Percentiles rank a stretch among this genome's conserved stretches.
Conservation (phyloP, 1,284 basidiomycete species). For the Marasmius fiardii region DNA sequence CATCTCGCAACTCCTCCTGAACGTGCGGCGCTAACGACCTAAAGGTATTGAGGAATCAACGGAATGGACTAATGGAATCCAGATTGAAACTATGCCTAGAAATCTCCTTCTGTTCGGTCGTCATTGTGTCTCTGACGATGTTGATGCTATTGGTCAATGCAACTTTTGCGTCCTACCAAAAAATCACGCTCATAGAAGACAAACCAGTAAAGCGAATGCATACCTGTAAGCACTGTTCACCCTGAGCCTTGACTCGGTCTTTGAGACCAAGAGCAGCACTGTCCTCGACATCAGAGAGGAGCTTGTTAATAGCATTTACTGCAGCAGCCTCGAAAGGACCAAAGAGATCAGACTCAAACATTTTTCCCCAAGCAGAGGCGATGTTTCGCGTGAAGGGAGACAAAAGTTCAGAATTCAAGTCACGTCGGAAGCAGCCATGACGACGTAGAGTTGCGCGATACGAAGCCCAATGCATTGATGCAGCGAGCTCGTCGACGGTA, state of each 20-base stretch:
- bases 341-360: constrained; percentile 62
- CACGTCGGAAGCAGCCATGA: constrained; percentile 50
- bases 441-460: constrained; percentile 44
- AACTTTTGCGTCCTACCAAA: constrained; percentile 42
- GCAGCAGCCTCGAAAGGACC: constrained; percentile 40
- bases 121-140: constrained; percentile 47
- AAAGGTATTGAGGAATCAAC: background rate
- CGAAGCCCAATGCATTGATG: constrained; percentile 47
- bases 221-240: constrained; percentile 37
- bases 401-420: constrained; percentile 56
- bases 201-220: background rate
- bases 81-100: constrained; percentile 29
- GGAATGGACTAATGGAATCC: no score
- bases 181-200: background rate
- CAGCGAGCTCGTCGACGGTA: constrained; percentile 47
- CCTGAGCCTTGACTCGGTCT: constrained; percentile 48
- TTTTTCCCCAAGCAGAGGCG: constrained; percentile 53
- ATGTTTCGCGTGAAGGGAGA: constrained; percentile 58
- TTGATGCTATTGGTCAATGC: constrained; percentile 47
- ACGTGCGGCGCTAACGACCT: constrained; percentile 52
- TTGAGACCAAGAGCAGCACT: constrained; percentile 48
- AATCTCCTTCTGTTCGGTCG: constrained; percentile 54
- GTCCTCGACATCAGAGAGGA: constrained; percentile 47
- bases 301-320: constrained; percentile 33
- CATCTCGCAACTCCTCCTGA: constrained; percentile 43